Base-by-base conservation (phyloP, 306 rosid species). In the Quercus glauca region DNA sequence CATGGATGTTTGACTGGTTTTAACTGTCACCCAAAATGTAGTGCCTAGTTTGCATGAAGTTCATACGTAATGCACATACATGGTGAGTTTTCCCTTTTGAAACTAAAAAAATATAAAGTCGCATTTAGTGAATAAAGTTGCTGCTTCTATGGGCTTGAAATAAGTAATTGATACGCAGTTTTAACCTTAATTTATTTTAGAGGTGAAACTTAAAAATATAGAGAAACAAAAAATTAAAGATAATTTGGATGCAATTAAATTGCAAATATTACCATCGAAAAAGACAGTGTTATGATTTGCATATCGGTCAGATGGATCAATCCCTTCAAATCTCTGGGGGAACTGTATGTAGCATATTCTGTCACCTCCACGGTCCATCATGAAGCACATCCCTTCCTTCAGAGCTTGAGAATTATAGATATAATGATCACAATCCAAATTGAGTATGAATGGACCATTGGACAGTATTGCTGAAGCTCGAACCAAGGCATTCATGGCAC, bases 401-500 rank as follows among this genome's bases (percentile, higher is more conserved):
- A 93, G 9, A 65, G 94, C 98, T 60, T 76, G 75, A 19, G 90
- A 86, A 10, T 93, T 93, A 57, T 86, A 88, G 81, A 93, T 33
- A 53, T 93, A 93, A 76, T 93, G 98, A 80, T 93, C 93, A 83
- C 98, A 93, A 13, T 91, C 97, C 74, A 93, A 78, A 63, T 93
- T 93, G 31, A 91, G 97, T 59, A 93, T 90, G 68, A 93, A 93
- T 1, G 98, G 86, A 1, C 98, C 98, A 28, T 93, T 93, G 4
- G 98, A 90, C 69, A 93, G 74, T 28, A 93, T 84, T 21, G 97
- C 97, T 0, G 98, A 91, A 51, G 98, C 98, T 85, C 98, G 84
- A 74, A 93, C 97, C 97, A 93, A 53, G 60, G 97, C 89, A 4
- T 93, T 93, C 98, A 93, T 93, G 77, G 98, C 98, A 73, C 98